A percentile compares a stretch with the other conserved stretches of the same genome.
These are phyloP conservation scores for Coriaria nepalensis DNA, from an alignment of 306 rosid species.

Conservation along the genomic window DNA sequence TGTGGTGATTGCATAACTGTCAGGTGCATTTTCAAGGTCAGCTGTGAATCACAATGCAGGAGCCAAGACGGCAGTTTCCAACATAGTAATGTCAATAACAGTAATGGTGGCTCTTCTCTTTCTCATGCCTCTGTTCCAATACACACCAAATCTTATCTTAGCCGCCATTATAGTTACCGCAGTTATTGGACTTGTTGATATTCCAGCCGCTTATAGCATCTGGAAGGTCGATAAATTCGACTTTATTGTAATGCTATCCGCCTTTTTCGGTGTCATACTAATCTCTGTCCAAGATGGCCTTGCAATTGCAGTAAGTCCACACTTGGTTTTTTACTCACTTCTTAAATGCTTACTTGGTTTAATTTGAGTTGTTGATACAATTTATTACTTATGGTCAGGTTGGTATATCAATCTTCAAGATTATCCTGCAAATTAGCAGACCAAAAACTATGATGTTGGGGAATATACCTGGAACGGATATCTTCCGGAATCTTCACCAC, in stretches of 20 bases:
- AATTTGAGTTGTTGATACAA: no score
- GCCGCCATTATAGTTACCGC: constrained; percentile 91
- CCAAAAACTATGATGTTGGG: constrained; percentile 86
- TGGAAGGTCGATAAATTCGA: constrained; percentile 88
- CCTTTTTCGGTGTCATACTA: constrained; percentile 75
- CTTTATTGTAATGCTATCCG: constrained; percentile 57
- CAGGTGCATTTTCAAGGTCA: constrained; percentile 84
- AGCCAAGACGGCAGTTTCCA: constrained; percentile 75
- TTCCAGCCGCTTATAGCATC: constrained; percentile 62
- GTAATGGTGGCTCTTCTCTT: constrained; percentile 88
- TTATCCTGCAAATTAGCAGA: constrained; percentile 67
- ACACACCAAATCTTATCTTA: constrained; percentile 79
- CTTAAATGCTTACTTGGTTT: no score
- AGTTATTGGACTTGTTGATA: constrained; percentile 72
- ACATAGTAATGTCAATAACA: constrained; percentile 79
- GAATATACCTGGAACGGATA: constrained; percentile 65
- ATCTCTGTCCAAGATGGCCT: constrained; percentile 81
- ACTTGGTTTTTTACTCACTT: neutral
- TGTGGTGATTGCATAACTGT: no score
- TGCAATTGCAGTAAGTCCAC: constrained; percentile 64
- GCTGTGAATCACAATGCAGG: constrained; percentile 95
- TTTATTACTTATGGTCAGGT: constrained; percentile 31
- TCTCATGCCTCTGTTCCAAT: constrained; percentile 85
- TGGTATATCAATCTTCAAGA: constrained; percentile 66
- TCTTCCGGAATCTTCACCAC: constrained; percentile 65